Conservation (phyloP, 495 filamentous ascomycete species). For the Lophiostoma macrostomum region DNA sequence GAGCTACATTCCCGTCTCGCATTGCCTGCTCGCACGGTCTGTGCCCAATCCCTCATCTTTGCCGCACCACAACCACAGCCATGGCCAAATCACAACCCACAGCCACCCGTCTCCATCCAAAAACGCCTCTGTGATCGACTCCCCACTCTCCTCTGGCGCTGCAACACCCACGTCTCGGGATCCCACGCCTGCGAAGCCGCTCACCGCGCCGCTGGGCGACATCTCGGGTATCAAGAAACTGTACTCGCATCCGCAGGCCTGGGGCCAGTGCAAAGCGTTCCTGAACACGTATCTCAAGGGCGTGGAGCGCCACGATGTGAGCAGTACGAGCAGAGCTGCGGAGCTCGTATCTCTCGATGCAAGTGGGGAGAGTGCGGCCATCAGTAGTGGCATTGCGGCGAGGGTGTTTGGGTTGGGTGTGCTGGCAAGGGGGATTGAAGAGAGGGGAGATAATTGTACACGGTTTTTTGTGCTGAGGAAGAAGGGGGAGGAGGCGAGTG, state of each 20-base stretch:
- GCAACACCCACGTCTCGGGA: conserved; percentile 24
- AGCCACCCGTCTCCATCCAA: background rate
- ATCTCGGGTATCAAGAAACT: conserved; percentile 51
- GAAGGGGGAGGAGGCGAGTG: conserved; percentile 22
- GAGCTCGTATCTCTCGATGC: conserved; percentile 66
- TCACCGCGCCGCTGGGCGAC: conserved; percentile 38
- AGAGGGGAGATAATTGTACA: conserved; percentile 78
- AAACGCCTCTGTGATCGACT: no score
- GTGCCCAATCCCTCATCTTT: background rate
- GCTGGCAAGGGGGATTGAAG: conserved; percentile 75
- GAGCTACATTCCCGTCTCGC: conserved; percentile 78
- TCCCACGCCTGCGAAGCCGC: conserved; percentile 30
- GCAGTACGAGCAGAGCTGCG: conserved; percentile 79
- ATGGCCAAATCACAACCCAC: background rate
- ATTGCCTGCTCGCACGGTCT: conserved; percentile 65
- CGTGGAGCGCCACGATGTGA: conserved; percentile 76
- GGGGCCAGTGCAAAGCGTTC: conserved; percentile 86
- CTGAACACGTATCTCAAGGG: conserved; percentile 62
- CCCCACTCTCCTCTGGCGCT: conserved; percentile 19
- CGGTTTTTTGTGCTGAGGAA: conserved; percentile 76
- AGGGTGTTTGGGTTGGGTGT: conserved; percentile 62
- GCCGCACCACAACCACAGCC: background rate
- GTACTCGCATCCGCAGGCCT: conserved; percentile 92
- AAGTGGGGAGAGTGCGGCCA: conserved; percentile 65
- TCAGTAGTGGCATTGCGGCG: conserved; percentile 72